Base-by-base conservation (phyloP, 1,284 basidiomycete species). In the Cystobasidium slooffiae region DNA sequence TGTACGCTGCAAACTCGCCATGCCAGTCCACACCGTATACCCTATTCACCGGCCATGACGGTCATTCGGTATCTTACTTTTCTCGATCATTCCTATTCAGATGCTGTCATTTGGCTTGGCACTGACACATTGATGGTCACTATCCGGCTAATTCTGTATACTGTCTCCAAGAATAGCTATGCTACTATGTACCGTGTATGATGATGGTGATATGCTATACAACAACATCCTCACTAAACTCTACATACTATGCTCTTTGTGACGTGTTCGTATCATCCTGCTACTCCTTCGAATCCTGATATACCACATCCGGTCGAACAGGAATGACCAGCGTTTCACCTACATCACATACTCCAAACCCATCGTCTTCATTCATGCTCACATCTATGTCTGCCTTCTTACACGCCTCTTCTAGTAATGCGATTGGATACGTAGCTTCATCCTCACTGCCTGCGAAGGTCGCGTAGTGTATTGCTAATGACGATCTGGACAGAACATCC, bases 381-480 rank as follows among this genome's bases (percentile, higher is more conserved):
- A 59, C 51, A n/a, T 47, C 16, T 20, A 66, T 49, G 37, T 52
- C 24, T n/a, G 62, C 63, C 24, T 58, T 61, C 31, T 39, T 59
- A 37, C 70, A 73, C 22, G 70, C 70, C 47, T 73, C 70, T 58
- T 65, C 63, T 4, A 73, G 63, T n/a, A 73, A 55, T 18, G 63
- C 49, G 16, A 73, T 66, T 10, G 70, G 62, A 49, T 73, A 73
- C 3, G 69, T 72, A 16, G 70, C 62, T 55, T 80, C 79, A n/a
- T 75, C 74, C 47, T 80, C 78, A 46, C 77, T 63, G 4, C 79
- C 79, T 52, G 79, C 72, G 44, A 80, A 80, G 2, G 78, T 80
- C 18, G 78, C 79, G 53, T 79, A 80, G 64, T 80, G 79, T 18
- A 80, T 76, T 16, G 76, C 79, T 75, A 74, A 5, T 0, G 20